Conservation (phyloP, 352 stramenopile species). For the Globisporangium rhizosaccharum region DNA sequence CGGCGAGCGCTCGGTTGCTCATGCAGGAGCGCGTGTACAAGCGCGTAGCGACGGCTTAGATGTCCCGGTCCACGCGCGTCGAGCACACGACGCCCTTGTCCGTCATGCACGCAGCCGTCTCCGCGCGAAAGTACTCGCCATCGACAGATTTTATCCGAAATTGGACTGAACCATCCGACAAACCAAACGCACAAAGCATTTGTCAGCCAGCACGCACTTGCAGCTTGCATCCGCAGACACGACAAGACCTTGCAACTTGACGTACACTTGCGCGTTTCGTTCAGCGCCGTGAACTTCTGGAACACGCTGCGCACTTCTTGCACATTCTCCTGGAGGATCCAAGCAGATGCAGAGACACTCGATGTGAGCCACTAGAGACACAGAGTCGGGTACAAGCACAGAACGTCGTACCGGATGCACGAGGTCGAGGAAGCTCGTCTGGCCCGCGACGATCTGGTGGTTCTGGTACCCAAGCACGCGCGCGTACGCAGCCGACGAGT, state of each 20-base stretch:
- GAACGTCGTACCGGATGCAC: conserved; percentile 60
- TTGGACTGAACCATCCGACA: conserved; percentile 36
- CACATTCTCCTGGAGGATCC: conserved; percentile 35
- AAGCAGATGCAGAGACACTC: neutral
- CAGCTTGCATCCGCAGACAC: neutral
- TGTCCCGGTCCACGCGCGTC: conserved; percentile 62
- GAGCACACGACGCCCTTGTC: conserved; percentile 76
- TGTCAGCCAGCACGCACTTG: neutral
- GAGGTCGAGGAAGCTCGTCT: conserved; percentile 81
- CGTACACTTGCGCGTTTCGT: conserved; percentile 68
- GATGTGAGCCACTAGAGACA: conserved; percentile 3
- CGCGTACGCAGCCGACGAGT: conserved; percentile 58
- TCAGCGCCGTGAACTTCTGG: conserved; percentile 55
- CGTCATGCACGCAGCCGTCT: conserved; percentile 65
- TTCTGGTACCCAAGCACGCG: conserved; percentile 74
- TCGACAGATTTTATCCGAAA: conserved; percentile 82
- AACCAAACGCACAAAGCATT: conserved; percentile 6
- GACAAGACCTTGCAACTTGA: neutral
- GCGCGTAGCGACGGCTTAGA: conserved; percentile 22
- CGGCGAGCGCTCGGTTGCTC: neutral
- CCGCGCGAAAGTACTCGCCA: conserved; percentile 67
- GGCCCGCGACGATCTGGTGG: conserved; percentile 65
- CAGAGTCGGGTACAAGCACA: conserved; percentile 4
- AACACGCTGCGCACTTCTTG: conserved; percentile 59
- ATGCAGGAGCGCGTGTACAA: neutral